phyloP scores from a whole-genome alignment of 2,329 filamentous ascomycete species.

The Didymella segeticola region DNA sequence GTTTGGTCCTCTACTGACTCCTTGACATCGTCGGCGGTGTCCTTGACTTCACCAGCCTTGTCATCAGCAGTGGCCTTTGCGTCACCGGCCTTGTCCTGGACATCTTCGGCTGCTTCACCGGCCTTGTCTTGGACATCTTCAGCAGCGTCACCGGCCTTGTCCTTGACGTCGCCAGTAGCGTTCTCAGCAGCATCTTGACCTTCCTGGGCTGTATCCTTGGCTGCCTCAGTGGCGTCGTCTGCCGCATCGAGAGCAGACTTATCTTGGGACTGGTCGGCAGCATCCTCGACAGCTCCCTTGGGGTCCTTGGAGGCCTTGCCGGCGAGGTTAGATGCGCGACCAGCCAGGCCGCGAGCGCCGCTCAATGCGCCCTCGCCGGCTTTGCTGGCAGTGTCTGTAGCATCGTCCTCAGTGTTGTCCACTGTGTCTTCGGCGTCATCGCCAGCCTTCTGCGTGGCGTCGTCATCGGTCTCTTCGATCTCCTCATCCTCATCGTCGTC shows the following conservation, averaged over 20 bases:
- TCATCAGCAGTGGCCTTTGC: too few species aligned
- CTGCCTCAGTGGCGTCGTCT: slow-evolving; percentile 36
- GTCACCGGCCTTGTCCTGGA: slow-evolving; percentile 37
- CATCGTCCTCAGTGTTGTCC: slow-evolving; percentile 51
- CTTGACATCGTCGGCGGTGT: slow-evolving; percentile 38
- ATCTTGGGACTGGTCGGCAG: slow-evolving; percentile 43
- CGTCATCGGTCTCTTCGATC: slow-evolving; percentile 39
- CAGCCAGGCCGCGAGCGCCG: slow-evolving; percentile 55
- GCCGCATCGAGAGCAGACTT: slow-evolving; percentile 45
- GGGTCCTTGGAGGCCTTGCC: slow-evolving; percentile 52
- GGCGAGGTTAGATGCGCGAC: slow-evolving; percentile 55
- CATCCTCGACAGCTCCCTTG: slow-evolving; percentile 47
- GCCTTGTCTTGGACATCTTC: slow-evolving; percentile 43
- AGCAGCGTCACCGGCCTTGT: slow-evolving; percentile 37
- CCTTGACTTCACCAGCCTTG: slow-evolving; percentile 36
- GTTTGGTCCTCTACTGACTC: slow-evolving; percentile 38
- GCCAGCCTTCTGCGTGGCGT: slow-evolving; percentile 53
- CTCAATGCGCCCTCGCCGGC: slow-evolving; percentile 50
- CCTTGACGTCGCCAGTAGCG: slow-evolving; percentile 37
- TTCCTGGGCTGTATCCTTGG: slow-evolving; percentile 45
- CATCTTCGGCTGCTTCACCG: slow-evolving; percentile 50
- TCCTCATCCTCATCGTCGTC: slow-evolving; percentile 44
- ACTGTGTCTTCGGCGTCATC: slow-evolving; percentile 54
- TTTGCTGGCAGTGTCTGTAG: slow-evolving; percentile 45
- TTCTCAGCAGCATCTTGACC: slow-evolving; percentile 45